These are phyloP conservation scores for Pisolithus orientalis DNA, from an alignment of 768 basidiomycete genomes.

Conservation along the genomic window DNA sequence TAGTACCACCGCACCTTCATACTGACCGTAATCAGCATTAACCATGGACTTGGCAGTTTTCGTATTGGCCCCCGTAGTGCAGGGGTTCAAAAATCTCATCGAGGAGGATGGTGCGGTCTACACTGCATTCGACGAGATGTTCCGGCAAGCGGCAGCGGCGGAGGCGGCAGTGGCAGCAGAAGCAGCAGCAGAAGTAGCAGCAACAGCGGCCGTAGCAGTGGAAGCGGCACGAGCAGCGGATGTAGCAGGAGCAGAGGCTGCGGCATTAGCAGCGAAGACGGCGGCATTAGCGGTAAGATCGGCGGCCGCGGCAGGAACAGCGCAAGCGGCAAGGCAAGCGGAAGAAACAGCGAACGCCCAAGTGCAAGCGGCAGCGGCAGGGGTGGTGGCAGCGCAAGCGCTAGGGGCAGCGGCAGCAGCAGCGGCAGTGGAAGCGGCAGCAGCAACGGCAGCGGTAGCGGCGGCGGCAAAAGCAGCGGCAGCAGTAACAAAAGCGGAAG, in stretches of 20 bases:
- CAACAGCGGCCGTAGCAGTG: no score
- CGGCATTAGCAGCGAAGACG: no score
- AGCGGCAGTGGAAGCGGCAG: no score
- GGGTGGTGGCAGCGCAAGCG: no score
- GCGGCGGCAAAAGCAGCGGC: background rate
- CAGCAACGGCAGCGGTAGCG: no score
- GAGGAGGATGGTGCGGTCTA: conserved; percentile 20
- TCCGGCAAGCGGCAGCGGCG: conserved; percentile 8
- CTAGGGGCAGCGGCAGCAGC: no score
- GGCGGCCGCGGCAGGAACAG: no score
- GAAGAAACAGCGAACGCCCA: background rate
- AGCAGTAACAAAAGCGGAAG: background rate
- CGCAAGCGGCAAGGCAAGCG: background rate
- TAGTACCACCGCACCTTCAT: background rate
- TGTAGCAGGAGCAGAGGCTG: no score
- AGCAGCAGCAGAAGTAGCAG: no score
- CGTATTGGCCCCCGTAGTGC: background rate
- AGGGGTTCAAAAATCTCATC: conserved; percentile 26
- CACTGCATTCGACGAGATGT: conserved; percentile 32
- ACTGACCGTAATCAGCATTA: background rate
- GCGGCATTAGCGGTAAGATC: background rate
- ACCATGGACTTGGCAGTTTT: background rate
- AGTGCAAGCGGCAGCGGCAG: background rate
- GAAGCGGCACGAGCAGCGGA: no score
- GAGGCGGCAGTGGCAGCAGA: background rate